These are phyloP conservation scores for Cercophora newfieldiana DNA, from an alignment of 495 filamentous ascomycete genomes.

Conservation along the genomic window DNA sequence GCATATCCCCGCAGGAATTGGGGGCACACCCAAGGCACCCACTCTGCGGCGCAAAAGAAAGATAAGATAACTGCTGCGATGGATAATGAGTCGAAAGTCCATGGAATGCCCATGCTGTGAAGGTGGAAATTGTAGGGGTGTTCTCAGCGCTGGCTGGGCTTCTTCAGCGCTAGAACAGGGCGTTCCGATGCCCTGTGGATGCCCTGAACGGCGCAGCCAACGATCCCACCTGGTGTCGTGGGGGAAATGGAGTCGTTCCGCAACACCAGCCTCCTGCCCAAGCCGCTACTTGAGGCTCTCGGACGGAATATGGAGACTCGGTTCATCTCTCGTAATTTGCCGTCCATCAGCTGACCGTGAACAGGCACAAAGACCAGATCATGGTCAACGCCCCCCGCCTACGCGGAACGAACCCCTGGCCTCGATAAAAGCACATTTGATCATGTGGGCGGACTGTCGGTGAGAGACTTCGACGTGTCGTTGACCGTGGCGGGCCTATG, in stretches of 20 bases:
- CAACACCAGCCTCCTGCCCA: conserved; percentile 2
- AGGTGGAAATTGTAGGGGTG: background rate
- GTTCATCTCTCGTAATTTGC: conserved; percentile 21
- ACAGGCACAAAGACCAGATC: background rate
- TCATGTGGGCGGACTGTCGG: conserved; percentile 11
- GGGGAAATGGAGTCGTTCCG: background rate
- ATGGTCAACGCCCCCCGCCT: background rate
- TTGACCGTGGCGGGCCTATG: conserved; percentile 7
- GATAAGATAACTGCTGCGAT: background rate
- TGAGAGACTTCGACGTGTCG: background rate
- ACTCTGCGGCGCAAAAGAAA: background rate
- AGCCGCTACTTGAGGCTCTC: background rate
- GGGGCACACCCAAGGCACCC: background rate
- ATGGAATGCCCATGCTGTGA: background rate
- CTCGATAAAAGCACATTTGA: background rate
- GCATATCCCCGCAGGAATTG: background rate
- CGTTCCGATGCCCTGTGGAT: too few species aligned
- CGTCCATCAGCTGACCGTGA: conserved; percentile 6
- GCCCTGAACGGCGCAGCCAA: background rate
- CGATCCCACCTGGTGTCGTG: background rate
- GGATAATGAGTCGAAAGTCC: background rate
- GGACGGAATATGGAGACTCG: background rate
- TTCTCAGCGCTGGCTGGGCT: background rate
- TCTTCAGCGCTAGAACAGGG: background rate
- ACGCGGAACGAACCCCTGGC: background rate